These are phyloP conservation scores for Vicia villosa DNA, from an alignment of 306 rosid genomes.

Conservation along the genomic window DNA sequence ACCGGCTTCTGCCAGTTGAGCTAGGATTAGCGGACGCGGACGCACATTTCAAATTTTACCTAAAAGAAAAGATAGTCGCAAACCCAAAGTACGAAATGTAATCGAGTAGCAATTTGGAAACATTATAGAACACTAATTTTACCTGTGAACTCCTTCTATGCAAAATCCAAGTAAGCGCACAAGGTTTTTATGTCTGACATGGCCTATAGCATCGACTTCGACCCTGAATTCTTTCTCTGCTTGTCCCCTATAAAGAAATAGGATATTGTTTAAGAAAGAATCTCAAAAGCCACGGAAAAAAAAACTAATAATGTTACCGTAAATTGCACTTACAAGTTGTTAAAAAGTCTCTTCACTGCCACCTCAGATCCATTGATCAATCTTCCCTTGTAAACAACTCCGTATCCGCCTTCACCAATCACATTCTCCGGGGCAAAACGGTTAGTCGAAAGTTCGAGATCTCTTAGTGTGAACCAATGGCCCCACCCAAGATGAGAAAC, in stretches of 20 bases:
- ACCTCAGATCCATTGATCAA: conserved; percentile 94
- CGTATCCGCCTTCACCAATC: conserved; percentile 97
- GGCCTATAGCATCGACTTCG: conserved; percentile 98
- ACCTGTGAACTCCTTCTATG: conserved; percentile 96
- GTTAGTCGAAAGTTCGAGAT: conserved; percentile 80
- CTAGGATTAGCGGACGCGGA: too few species aligned
- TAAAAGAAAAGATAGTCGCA: not conserved
- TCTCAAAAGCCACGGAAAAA: not conserved
- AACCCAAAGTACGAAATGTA: not conserved
- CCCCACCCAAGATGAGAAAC: conserved; percentile 98
- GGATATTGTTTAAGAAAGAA: conserved; percentile 4
- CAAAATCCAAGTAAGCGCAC: conserved; percentile 93
- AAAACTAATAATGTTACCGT: conserved; percentile 20
- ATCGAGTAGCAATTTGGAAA: conserved; percentile 1
- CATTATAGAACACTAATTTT: conserved; percentile 22
- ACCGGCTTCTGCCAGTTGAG: too few species aligned
- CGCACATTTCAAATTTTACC: not conserved
- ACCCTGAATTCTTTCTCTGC: conserved; percentile 97
- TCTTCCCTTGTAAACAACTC: conserved; percentile 85
- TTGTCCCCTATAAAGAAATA: conserved; percentile 66
- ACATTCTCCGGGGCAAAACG: conserved; percentile 75
- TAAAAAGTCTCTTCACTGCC: conserved; percentile 90
- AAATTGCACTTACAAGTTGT: conserved; percentile 72
- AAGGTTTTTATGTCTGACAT: conserved; percentile 92
- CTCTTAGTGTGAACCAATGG: conserved; percentile 96